Percentiles rank a stretch among this genome's conserved stretches.
Evolutionary conservation across 192 early-diverging fungal species (phyloP).

Genomic region (Ramicandelaber brevisporus): DNA sequence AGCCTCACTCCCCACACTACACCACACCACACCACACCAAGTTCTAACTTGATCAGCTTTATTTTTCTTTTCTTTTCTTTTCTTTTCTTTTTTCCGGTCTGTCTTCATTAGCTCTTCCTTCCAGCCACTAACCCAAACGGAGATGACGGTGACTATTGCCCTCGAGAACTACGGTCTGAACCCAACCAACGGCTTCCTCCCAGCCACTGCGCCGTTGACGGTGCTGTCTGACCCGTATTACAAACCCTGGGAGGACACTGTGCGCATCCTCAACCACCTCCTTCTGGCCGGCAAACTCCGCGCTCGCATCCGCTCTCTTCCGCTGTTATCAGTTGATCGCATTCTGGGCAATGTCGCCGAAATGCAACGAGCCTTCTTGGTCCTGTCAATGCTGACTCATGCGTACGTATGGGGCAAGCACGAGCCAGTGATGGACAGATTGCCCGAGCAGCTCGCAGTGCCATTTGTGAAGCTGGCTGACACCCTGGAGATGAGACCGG

Average conservation of each 20-base stretch:
- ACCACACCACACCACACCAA: too few species aligned
- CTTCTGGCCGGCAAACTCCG: conserved; percentile 42
- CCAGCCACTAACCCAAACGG: too few species aligned
- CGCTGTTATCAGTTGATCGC: conserved; percentile 1
- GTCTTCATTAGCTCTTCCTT: conserved; percentile 24
- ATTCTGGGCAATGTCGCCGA: conserved; percentile 33
- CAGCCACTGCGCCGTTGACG: conserved; percentile 39
- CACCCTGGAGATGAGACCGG: conserved; percentile 57
- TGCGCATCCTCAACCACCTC: conserved; percentile 51
- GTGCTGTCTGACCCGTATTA: conserved; percentile 52
- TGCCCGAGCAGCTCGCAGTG: conserved; percentile 53
- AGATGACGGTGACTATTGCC: too few species aligned
- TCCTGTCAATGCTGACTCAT: conserved; percentile 72
- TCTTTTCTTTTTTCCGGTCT: conserved; percentile 17
- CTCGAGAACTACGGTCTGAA: conserved; percentile 66
- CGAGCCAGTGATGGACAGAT: conserved; percentile 27
- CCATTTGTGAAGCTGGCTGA: conserved; percentile 59
- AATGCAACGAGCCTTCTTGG: conserved; percentile 60
- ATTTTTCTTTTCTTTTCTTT: conserved; percentile 7
- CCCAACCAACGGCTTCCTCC: conserved; percentile 66
- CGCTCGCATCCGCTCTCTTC: conserved; percentile 16
- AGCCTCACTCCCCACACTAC: too few species aligned
- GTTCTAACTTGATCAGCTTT: too few species aligned
- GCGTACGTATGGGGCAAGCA: conserved; percentile 81
- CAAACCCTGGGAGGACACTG: conserved; percentile 63